These are phyloP conservation scores for Cyberlindnera xishuangbannaensis DNA, from an alignment of 805 yeast species.

Conservation along the genomic window DNA sequence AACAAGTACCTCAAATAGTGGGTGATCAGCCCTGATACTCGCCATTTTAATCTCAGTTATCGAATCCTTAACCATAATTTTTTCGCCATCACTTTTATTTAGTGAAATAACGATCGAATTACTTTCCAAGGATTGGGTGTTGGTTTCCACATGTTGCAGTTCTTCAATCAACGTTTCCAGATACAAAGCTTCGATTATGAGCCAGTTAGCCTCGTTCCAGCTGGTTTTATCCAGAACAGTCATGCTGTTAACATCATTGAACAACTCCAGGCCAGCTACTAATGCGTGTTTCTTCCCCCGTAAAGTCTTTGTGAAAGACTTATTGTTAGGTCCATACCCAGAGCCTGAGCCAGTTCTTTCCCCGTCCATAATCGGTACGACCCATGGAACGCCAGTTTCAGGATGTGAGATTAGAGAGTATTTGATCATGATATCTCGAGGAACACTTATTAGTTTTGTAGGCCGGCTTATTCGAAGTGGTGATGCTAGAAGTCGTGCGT, in stretches of 20 bases:
- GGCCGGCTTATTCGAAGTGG: not conserved
- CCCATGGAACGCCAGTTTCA: constrained; percentile 3
- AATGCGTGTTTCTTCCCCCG: constrained; percentile 5
- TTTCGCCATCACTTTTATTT: not conserved
- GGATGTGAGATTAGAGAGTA: not conserved
- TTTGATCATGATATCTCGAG: not conserved
- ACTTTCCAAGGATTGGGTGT: not conserved
- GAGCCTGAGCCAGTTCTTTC: constrained; percentile 6
- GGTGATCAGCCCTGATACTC: too few species aligned
- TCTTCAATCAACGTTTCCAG: constrained; percentile 2
- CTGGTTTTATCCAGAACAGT: constrained; percentile 8
- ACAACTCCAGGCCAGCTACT: constrained; percentile 15
- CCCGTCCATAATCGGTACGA: constrained; percentile 11
- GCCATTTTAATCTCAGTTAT: too few species aligned
- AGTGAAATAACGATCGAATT: not conserved
- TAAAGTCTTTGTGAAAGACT: constrained; percentile 1
- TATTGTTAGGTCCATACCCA: constrained; percentile 12
- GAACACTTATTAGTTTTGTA: not conserved
- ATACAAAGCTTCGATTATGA: constrained; percentile 11
- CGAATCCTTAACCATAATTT: too few species aligned
- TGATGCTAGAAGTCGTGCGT: not conserved
- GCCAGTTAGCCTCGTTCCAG: constrained; percentile 11
- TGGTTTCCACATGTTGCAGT: not conserved
- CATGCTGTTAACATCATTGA: constrained; percentile 7
- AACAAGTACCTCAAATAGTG: not conserved